Evolutionary conservation across 139 green algal species (phyloP).

Genomic region (Coelastrella sp.): DNA sequence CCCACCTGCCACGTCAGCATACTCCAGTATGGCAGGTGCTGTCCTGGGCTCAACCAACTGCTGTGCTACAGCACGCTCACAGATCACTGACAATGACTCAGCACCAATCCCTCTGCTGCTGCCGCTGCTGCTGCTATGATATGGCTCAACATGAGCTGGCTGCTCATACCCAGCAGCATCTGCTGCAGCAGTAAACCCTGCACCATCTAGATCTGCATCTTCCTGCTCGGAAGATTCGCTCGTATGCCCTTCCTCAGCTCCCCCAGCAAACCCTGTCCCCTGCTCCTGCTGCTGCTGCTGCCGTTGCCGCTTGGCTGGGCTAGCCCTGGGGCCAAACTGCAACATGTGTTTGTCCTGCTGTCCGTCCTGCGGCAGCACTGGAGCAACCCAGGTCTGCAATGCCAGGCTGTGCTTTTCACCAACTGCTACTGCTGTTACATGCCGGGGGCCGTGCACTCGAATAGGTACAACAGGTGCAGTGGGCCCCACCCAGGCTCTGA

Average conservation of each 20-base stretch:
- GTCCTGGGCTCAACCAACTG: slow-evolving; percentile 86
- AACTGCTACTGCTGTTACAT: slow-evolving; percentile 62
- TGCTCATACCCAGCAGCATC: neutral
- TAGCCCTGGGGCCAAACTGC: neutral
- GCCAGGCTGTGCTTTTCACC: slow-evolving; percentile 95
- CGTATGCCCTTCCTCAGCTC: neutral
- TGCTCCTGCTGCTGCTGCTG: slow-evolving; percentile 9
- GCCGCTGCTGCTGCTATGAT: neutral
- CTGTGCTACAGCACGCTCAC: slow-evolving; percentile 75
- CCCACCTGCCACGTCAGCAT: slow-evolving; percentile 78
- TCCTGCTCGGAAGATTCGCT: neutral
- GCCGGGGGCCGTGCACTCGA: slow-evolving; percentile 5
- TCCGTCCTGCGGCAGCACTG: slow-evolving; percentile 55
- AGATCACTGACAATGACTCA: slow-evolving; percentile 80
- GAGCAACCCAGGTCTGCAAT: slow-evolving; percentile 75
- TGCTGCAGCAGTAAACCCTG: slow-evolving; percentile 8
- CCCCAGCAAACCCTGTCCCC: neutral
- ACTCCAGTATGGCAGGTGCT: slow-evolving; percentile 79
- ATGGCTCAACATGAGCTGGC: neutral
- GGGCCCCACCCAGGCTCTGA: slow-evolving; percentile 28
- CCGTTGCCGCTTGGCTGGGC: neutral
- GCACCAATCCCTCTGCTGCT: neutral
- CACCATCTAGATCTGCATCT: neutral
- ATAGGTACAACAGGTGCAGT: slow-evolving; percentile 15
- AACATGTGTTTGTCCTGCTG: slow-evolving; percentile 25